Base-by-base conservation (phyloP, 2,329 filamentous ascomycete genomes). In the Cyclaneusma minus region DNA sequence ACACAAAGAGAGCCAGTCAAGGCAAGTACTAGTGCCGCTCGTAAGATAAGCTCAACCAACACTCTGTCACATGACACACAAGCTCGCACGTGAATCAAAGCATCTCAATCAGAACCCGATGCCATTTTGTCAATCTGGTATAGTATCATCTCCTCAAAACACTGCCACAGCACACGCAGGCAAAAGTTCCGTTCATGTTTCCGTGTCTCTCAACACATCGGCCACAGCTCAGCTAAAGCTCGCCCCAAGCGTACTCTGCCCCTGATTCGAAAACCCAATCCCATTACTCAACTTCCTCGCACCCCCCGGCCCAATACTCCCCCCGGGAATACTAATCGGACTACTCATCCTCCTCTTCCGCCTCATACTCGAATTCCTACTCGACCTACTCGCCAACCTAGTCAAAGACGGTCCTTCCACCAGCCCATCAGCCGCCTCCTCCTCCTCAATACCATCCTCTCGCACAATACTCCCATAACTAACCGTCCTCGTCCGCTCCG, bases 221-320 rank as follows among this genome's bases (percentile, higher is more conserved):
- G n/a, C n/a, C n/a, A n/a, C n/a, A 13, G 16, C 13, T 31, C 29
- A 31, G 13, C 21, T 18, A 29, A 48, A 46, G 22, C 37, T 42
- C 18, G 42, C 44, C 7, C 43, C 45, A 9, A 43, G 43, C 16
- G 37, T 44, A n/a, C 44, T 43, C 11, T 40, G 38, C 5, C 45
- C 43, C 11, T 37, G 27, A 31, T 43, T 44, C 25, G 37, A 40
- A 2, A 35, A 40, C n/a, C 42, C 45, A 19, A 48, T 27, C 2
- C 39, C 41, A 35, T 47, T 48, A 35, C 45, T 48, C 24, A 47
- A 34, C 22, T 37, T 42, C 19, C 40, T 35, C 2, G 36, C 37
- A 11, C 44, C 44, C 11, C 44, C 44, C 21, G 40, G 43, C 3
- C 44, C 45, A 10, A 48, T 36, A 21, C 37, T 40, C 3, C 37